Percentiles rank a stretch among this genome's conserved stretches.
Conservation (phyloP, 2,329 filamentous ascomycete genomes). For the Xylaria sp. region DNA sequence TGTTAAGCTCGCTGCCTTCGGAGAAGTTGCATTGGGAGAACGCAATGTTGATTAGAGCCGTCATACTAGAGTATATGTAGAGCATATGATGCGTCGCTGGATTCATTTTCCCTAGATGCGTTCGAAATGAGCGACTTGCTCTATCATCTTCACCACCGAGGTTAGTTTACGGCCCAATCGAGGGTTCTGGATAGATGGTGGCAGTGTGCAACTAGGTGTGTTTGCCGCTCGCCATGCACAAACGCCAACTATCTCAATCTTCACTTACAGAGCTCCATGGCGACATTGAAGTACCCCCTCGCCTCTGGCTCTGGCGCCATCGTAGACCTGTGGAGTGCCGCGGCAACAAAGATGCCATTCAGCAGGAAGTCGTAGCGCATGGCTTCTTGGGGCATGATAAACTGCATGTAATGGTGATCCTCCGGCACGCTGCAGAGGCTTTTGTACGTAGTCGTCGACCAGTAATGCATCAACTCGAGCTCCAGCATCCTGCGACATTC, state of each 20-base stretch:
- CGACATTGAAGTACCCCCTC: slow-evolving; percentile 38
- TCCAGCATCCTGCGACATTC: slow-evolving; percentile 44
- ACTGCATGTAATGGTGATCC: slow-evolving; percentile 44
- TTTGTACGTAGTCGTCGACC: slow-evolving; percentile 52
- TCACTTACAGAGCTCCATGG: slow-evolving; percentile 42
- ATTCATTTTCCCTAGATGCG: slow-evolving; percentile 38
- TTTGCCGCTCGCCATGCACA: not conserved
- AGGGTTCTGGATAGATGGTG: not conserved
- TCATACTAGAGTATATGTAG: slow-evolving; percentile 42
- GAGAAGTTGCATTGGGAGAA: slow-evolving; percentile 35
- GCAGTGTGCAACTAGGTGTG: not conserved
- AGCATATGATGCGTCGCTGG: slow-evolving; percentile 38
- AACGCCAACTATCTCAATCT: not conserved
- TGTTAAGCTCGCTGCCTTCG: slow-evolving; percentile 25
- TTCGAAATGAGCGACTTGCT: slow-evolving; percentile 42
- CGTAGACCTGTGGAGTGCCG: slow-evolving; percentile 43
- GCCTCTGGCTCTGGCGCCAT: slow-evolving; percentile 27
- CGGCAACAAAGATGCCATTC: slow-evolving; percentile 45
- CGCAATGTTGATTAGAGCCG: slow-evolving; percentile 38
- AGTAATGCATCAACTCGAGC: slow-evolving; percentile 59
- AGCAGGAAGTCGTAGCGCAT: slow-evolving; percentile 49
- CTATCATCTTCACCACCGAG: slow-evolving; percentile 32
- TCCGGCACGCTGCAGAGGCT: slow-evolving; percentile 46
- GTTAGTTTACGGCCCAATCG: slow-evolving; percentile 8
- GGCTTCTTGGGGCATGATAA: slow-evolving; percentile 42